Evolutionary conservation across 2,329 filamentous ascomycete genomes (phyloP).

Genomic region (Arthrinium phaeospermum): DNA sequence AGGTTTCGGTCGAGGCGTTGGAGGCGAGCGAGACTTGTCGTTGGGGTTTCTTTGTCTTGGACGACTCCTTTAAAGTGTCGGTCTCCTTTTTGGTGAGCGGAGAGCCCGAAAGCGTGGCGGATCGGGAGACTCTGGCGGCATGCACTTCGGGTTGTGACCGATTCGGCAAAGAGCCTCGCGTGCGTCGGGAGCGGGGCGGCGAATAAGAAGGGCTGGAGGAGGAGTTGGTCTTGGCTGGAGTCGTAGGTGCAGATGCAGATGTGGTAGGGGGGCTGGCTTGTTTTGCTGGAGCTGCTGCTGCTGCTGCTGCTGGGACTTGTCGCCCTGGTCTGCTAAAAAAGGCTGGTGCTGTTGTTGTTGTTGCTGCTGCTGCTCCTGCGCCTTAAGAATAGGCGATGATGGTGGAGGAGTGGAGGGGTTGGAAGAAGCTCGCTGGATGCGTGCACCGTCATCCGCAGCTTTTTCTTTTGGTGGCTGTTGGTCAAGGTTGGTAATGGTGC

Average conservation of each 20-base stretch:
- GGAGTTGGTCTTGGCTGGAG: slow-evolving; percentile 7
- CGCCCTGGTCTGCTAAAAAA: background rate
- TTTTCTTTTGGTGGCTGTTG: background rate
- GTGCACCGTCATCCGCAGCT: background rate
- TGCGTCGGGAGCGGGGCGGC: slow-evolving; percentile 26
- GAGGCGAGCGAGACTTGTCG: slow-evolving; percentile 40
- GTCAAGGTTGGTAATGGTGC: background rate
- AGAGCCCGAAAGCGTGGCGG: slow-evolving; percentile 43
- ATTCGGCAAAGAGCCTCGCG: slow-evolving; percentile 30
- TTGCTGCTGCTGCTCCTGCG: slow-evolving; percentile 29
- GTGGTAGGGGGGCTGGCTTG: slow-evolving; percentile 16
- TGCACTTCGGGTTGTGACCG: slow-evolving; percentile 46
- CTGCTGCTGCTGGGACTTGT: background rate
- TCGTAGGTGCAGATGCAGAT: slow-evolving; percentile 12
- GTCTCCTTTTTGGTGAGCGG: slow-evolving; percentile 34
- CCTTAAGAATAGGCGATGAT: slow-evolving; percentile 5
- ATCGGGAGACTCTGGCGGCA: slow-evolving; percentile 54
- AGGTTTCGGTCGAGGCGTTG: slow-evolving; percentile 52
- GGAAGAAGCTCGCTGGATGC: slow-evolving; percentile 22
- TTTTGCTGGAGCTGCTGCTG: slow-evolving; percentile 7
- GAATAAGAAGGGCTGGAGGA: slow-evolving; percentile 1
- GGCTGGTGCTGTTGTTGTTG: slow-evolving; percentile 27
- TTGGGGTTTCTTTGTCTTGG: slow-evolving; percentile 38
- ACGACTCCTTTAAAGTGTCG: slow-evolving; percentile 21
- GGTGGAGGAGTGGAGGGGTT: slow-evolving; percentile 24